Percentiles rank a stretch among this genome's conserved stretches.
Conservation (phyloP, 331 rosid genomes). For the Ulmus americana region DNA sequence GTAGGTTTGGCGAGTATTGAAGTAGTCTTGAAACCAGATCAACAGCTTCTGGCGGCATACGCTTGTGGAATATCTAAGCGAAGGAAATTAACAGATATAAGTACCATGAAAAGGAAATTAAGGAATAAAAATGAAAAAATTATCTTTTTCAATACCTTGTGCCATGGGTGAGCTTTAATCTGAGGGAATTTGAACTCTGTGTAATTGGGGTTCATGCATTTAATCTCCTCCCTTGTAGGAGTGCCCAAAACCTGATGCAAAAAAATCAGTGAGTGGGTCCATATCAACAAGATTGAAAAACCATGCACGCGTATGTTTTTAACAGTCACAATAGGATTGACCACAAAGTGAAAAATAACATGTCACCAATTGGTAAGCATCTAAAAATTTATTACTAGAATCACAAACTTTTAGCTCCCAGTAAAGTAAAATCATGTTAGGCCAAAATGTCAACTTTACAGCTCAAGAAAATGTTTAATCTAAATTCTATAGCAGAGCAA, state of each 20-base stretch:
- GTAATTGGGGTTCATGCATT: slow-evolving; percentile 91
- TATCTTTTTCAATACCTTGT: slow-evolving; percentile 48
- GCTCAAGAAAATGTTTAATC: no score
- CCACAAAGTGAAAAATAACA: no score
- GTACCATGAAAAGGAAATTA: not conserved
- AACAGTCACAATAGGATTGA: no score
- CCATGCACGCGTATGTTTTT: not conserved
- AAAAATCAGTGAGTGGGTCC: not conserved
- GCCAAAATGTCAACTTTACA: no score
- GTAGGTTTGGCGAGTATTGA: slow-evolving; percentile 79
- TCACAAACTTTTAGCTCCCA: no score
- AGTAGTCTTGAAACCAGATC: slow-evolving; percentile 85
- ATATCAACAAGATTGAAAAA: not conserved
- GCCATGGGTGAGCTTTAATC: slow-evolving; percentile 92
- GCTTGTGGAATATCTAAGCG: slow-evolving; percentile 69
- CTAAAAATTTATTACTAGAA: no score
- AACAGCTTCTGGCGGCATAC: slow-evolving; percentile 94
- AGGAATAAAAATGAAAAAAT: slow-evolving; percentile 4
- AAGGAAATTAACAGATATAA: slow-evolving; percentile 11
- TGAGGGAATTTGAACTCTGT: slow-evolving; percentile 90
- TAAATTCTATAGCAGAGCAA: no score
- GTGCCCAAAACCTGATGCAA: slow-evolving; percentile 67
- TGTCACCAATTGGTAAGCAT: no score
- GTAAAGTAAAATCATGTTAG: no score
- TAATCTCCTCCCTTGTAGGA: slow-evolving; percentile 90